These are phyloP conservation scores for Phanerochaete sordida DNA, from an alignment of 768 basidiomycete species.

Conservation along the genomic window DNA sequence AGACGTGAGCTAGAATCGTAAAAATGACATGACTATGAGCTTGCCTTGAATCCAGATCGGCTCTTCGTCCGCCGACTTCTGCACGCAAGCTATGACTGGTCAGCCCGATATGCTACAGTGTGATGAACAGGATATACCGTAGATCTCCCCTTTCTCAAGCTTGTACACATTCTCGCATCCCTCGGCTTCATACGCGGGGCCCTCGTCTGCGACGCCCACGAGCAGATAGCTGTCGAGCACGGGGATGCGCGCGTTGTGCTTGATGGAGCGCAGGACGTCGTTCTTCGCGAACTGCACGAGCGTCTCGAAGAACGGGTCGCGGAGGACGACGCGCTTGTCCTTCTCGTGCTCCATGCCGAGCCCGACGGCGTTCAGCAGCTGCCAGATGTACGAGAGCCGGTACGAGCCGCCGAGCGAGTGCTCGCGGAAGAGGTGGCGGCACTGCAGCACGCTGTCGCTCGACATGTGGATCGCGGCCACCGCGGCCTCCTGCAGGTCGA, in stretches of 20 bases:
- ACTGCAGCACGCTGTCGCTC: conserved; percentile 49
- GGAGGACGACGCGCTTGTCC: not conserved
- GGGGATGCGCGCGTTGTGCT: conserved; percentile 70
- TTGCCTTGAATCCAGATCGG: conserved; percentile 62
- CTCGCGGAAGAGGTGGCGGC: conserved; percentile 43
- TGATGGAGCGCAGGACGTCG: conserved; percentile 68
- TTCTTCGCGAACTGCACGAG: conserved; percentile 40
- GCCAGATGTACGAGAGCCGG: conserved; percentile 48
- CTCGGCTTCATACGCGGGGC: conserved; percentile 52
- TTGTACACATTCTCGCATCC: conserved; percentile 52
- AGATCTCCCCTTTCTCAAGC: conserved; percentile 58
- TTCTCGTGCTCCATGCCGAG: conserved; percentile 18
- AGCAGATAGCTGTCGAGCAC: conserved; percentile 66
- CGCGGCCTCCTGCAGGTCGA: conserved; percentile 56
- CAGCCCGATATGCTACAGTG: not conserved
- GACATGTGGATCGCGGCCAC: conserved; percentile 58
- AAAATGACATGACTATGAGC: no score
- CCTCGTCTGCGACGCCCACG: conserved; percentile 83
- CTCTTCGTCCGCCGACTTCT: conserved; percentile 42
- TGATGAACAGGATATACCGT: conserved; percentile 38
- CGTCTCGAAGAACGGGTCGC: conserved; percentile 22
- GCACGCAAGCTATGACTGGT: conserved; percentile 49
- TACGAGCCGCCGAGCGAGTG: conserved; percentile 47
- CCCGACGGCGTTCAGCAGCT: conserved; percentile 36
- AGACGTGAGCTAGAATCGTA: no score